Evolutionary conservation across 2,329 filamentous ascomycete genomes (phyloP).

Genomic region (Ustilaginoidea virens): DNA sequence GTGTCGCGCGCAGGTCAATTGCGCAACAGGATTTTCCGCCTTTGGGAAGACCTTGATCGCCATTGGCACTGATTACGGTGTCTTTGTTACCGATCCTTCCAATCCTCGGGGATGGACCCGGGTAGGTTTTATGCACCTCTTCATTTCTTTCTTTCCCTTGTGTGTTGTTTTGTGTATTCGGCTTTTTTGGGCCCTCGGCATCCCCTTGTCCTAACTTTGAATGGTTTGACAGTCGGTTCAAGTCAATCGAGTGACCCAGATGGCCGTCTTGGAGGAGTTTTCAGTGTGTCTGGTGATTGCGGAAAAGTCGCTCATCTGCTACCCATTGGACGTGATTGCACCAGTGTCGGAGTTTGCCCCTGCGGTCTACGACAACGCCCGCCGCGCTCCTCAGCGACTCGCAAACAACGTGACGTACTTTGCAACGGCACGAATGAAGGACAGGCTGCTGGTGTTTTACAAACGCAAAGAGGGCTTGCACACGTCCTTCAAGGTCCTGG

Average conservation of each 20-base stretch:
- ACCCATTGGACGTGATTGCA: constrained; percentile 75
- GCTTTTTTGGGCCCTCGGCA: too few species aligned
- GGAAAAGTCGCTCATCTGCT: constrained; percentile 82
- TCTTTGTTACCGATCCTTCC: constrained; percentile 75
- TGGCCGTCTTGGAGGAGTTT: constrained; percentile 91
- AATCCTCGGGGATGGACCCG: constrained; percentile 85
- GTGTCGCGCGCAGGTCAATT: constrained; percentile 78
- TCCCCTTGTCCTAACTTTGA: too few species aligned
- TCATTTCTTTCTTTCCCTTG: too few species aligned
- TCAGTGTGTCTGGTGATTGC: constrained; percentile 82
- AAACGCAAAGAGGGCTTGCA: constrained; percentile 88
- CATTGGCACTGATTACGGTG: constrained; percentile 87
- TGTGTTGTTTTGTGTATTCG: too few species aligned
- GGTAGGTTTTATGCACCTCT: too few species aligned
- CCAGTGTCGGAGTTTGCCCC: constrained; percentile 46
- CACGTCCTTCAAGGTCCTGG: constrained; percentile 91
- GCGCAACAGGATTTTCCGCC: constrained; percentile 76
- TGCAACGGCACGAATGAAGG: constrained; percentile 91
- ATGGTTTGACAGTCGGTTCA: constrained; percentile 48
- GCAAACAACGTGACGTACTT: constrained; percentile 95
- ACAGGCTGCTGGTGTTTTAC: constrained; percentile 86
- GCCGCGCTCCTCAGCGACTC: constrained; percentile 81
- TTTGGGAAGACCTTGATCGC: constrained; percentile 79
- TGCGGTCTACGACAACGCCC: constrained; percentile 52
- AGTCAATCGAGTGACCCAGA: constrained; percentile 68